Evolutionary conservation across 2,329 filamentous ascomycete species (phyloP).

Genomic region (Dactylonectria macrodidyma): DNA sequence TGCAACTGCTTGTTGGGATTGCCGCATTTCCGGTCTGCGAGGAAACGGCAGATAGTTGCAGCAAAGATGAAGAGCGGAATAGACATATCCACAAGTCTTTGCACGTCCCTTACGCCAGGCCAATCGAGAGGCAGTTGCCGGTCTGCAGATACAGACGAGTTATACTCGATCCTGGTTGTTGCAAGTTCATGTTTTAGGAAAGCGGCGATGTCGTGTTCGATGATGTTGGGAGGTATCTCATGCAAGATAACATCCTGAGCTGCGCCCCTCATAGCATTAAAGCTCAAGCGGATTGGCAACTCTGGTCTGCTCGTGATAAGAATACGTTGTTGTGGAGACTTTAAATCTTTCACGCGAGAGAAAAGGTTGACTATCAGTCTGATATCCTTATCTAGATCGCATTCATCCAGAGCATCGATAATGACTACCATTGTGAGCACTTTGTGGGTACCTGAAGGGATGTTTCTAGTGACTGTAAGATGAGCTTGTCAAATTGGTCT

Average conservation of each 20-base stretch:
- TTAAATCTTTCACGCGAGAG: constrained; percentile 22
- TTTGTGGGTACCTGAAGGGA: constrained; percentile 2
- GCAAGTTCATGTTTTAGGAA: background rate
- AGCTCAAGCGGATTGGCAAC: constrained; percentile 54
- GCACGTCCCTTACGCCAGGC: background rate
- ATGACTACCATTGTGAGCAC: constrained; percentile 45
- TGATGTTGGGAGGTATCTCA: constrained; percentile 46
- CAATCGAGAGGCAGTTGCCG: background rate
- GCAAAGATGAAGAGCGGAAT: constrained; percentile 40
- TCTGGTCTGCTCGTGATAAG: constrained; percentile 62
- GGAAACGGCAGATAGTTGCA: constrained; percentile 39
- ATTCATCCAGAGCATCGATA: constrained; percentile 53
- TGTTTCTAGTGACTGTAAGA: constrained; percentile 52
- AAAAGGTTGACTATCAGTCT: constrained; percentile 49
- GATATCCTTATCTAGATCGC: constrained; percentile 48
- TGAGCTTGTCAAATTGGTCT: constrained; percentile 60
- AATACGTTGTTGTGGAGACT: constrained; percentile 47
- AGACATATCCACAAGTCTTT: constrained; percentile 16
- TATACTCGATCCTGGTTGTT: background rate
- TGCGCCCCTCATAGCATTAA: constrained; percentile 43
- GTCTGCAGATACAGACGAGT: background rate
- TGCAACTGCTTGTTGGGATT: constrained; percentile 40
- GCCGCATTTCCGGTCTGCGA: constrained; percentile 33
- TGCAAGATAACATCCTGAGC: constrained; percentile 52
- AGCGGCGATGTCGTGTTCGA: constrained; percentile 34